Evolutionary conservation across 1,139 yeast genomes (phyloP).

Genomic region (Candida sp.): DNA sequence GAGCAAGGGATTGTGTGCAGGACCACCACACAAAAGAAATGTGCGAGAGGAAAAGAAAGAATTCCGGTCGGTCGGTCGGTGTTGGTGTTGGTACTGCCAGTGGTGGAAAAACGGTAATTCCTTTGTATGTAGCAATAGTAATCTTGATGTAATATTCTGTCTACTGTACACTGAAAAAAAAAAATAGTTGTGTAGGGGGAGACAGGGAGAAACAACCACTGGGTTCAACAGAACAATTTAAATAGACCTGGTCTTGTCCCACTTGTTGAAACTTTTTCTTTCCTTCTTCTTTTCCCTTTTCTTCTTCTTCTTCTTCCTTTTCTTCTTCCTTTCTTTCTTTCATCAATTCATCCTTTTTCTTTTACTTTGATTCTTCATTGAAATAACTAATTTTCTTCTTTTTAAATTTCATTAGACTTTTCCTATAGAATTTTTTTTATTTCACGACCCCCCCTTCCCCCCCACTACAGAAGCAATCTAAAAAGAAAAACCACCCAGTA

Average conservation of each 20-base stretch:
- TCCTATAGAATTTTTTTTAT: slow-evolving; percentile 1
- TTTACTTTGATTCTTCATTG: background rate
- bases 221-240: too few relatives aligned
- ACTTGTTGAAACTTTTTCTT: slow-evolving; percentile 3
- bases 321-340: background rate
- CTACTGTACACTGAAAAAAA: background rate
- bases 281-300: slow-evolving; percentile 1
- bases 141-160: background rate
- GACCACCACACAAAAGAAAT: background rate
- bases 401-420: slow-evolving; percentile 2
- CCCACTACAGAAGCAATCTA: background rate
- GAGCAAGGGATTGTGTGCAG: background rate
- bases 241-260: background rate
- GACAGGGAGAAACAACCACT: background rate
- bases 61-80: background rate
- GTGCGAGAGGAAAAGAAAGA: background rate
- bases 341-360: background rate
- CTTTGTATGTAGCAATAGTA: background rate
- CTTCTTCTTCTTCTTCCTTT: background rate
- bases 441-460: background rate
- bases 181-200: background rate
- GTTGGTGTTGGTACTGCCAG: too few relatives aligned
- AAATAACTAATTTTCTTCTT: background rate
- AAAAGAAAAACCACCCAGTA: background rate
- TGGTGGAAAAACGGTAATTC: background rate